Percentiles rank a stretch among this genome's conserved stretches.
Evolutionary conservation across 441 rosid species (phyloP).

Genomic region (Hypseocharis bilobata): DNA sequence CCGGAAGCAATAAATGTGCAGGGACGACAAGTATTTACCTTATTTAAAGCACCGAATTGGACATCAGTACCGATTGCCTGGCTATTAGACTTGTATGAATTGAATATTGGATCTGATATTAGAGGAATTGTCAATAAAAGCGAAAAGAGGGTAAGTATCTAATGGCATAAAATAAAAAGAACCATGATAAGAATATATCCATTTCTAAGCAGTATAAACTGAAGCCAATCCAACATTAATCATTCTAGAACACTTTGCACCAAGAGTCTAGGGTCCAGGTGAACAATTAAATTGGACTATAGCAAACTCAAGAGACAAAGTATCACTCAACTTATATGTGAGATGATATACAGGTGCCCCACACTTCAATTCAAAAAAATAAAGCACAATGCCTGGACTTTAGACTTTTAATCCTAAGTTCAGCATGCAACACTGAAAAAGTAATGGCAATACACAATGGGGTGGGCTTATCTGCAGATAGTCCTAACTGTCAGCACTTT

Average conservation of each 20-base stretch:
- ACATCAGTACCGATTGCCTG: slow-evolving; percentile 38
- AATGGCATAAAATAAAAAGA: not conserved
- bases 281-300: not conserved
- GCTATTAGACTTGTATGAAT: slow-evolving; percentile 42
- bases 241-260: not conserved
- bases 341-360: not conserved
- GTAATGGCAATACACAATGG: not conserved
- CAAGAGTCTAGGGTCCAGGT: not conserved
- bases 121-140: slow-evolving; percentile 3
- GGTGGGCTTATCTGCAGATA: not conserved
- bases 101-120: slow-evolving; percentile 39
- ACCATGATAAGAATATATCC: not conserved
- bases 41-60: slow-evolving; percentile 39
- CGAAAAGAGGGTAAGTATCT: slow-evolving; percentile 9
- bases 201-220: not conserved
- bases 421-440: not conserved
- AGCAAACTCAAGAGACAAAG: not conserved
- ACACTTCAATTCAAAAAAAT: not conserved
- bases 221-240: not conserved
- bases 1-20: not conserved
- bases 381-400: not conserved
- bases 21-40: slow-evolving; percentile 28
- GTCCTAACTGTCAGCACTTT: not conserved
- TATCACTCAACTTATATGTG: not conserved
- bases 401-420: not conserved